Base-by-base conservation (phyloP, 2,329 filamentous ascomycete genomes). In the Akanthomyces uredinophilus region DNA sequence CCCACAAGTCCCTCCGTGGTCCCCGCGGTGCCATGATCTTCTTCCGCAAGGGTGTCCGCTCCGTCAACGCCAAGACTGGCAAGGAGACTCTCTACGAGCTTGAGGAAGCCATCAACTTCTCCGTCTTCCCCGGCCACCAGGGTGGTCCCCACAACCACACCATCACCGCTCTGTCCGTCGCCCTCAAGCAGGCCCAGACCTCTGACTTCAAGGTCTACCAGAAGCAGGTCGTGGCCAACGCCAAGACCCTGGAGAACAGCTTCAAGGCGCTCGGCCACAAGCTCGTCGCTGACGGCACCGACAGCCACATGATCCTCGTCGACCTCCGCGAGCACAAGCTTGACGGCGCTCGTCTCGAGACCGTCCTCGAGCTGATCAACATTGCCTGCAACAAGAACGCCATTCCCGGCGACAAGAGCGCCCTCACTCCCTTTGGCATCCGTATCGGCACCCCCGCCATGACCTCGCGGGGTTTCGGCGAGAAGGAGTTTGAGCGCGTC, bases 311-410 rank as follows among this genome's bases (percentile, higher is more conserved):
- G 83, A 93, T 99, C 54, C 88, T 99, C 63, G 79, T 99, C 65
- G 95, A 99, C 77, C 87, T 99, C 68, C 93, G 96, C 75, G 87
- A 92, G 73, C 86, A 91, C 74, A 83, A 80, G 66, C 87, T 99
- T 20, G 95, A 99, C 71, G 95, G 95, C 71, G 95, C 95, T 63
- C 92, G 95, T 77, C 90, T 98, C 47, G 95, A 99, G 84, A 89
- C 91, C 65, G 90, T 99, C 64, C 88, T 99, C 22, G 95, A 99
- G 83, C 90, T 96, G 77, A 95, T 97, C 79, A 96, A 96, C 83
- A 96, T 99, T 77, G 93, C 95, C 65, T 96, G 92, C 86, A 99
- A 99, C 88, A 99, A 99, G 88, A 99, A 99, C 87, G 89, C 91
- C 64, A 95, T 96, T 64, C 95, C 95, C 46, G 95, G 95, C 66